These are phyloP conservation scores for Cordyceps fumosorosea DNA, from an alignment of 2,329 filamentous ascomycete genomes.

Conservation along the genomic window DNA sequence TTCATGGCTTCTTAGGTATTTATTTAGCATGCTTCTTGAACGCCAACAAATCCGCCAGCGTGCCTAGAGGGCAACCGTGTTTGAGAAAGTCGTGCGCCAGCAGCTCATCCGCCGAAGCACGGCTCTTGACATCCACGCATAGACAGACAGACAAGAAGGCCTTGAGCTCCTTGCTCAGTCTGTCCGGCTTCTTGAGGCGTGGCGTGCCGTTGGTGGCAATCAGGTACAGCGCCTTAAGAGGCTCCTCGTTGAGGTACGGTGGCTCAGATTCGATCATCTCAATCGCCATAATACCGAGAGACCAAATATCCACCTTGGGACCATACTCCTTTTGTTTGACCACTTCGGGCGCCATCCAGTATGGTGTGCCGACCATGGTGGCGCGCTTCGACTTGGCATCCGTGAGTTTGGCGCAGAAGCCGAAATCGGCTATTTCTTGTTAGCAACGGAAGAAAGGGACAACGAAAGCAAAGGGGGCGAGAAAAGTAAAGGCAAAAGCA, in stretches of 20 bases:
- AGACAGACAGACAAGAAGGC: constrained; percentile 93
- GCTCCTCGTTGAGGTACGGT: constrained; percentile 95
- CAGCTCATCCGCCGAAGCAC: constrained; percentile 85
- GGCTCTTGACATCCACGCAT: constrained; percentile 91
- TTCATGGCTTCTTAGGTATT: background rate
- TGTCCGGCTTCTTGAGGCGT: constrained; percentile 95
- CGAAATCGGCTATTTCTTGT: constrained; percentile 76
- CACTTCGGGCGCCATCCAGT: constrained; percentile 99
- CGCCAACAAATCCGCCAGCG: constrained; percentile 77
- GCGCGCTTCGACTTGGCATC: constrained; percentile 95
- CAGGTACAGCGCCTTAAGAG: constrained; percentile 91
- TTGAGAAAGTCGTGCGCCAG: constrained; percentile 90
- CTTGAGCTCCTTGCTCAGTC: constrained; percentile 95
- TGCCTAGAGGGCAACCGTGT: constrained; percentile 77
- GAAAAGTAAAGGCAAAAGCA: background rate
- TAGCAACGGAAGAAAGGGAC: constrained; percentile 21
- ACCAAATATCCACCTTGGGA: constrained; percentile 98
- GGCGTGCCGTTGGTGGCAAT: constrained; percentile 98
- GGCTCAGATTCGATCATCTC: constrained; percentile 99
- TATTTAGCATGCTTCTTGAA: constrained; percentile 74
- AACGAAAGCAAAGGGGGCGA: background rate
- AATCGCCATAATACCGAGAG: constrained; percentile 97
- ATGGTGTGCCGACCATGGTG: constrained; percentile 98
- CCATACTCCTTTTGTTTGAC: constrained; percentile 99
- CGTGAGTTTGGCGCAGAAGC: constrained; percentile 97